Evolutionary conservation across 129 eudicot genomes (phyloP).

Genomic region (Escallonia herrerae): DNA sequence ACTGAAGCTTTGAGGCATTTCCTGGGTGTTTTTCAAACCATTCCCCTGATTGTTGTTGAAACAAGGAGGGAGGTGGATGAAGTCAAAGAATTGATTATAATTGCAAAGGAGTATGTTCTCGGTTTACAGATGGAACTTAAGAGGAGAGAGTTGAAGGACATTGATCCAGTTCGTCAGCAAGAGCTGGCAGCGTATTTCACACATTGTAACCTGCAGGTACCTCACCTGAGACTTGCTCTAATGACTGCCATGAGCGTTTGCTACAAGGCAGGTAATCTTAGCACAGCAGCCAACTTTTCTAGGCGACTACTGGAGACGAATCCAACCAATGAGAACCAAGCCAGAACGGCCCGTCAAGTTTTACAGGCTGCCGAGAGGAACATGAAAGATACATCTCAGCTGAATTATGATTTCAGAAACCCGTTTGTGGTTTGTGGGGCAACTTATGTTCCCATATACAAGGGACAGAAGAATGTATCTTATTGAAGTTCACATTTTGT

Average conservation of each 20-base stretch:
- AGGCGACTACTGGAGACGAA: conserved; percentile 45
- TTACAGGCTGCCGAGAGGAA: conserved; percentile 43
- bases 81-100: conserved; percentile 34
- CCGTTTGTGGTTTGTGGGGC: conserved; percentile 49
- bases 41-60: conserved; percentile 44
- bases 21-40: conserved; percentile 33
- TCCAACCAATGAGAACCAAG: conserved; percentile 40
- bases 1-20: conserved; percentile 37
- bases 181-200: conserved; percentile 54
- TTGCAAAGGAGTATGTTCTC: conserved; percentile 41
- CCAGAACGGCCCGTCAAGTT: conserved; percentile 35
- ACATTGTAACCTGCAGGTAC: conserved; percentile 41
- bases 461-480: conserved; percentile 32
- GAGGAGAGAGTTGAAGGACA: conserved; percentile 31
- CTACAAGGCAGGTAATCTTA: conserved; percentile 32
- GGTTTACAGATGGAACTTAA: conserved; percentile 43
- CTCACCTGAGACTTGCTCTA: conserved; percentile 42
- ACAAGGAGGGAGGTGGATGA: conserved; percentile 51
- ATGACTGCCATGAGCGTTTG: conserved; percentile 37
- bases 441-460: conserved; percentile 44
- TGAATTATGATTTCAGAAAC: conserved; percentile 49
- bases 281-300: conserved; percentile 42
- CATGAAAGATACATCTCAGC: conserved; percentile 27
- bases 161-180: conserved; percentile 31
- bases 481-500: conserved; percentile 33